Base-by-base conservation (phyloP, 495 filamentous ascomycete species). In the Penicillium macrosclerotiorum region DNA sequence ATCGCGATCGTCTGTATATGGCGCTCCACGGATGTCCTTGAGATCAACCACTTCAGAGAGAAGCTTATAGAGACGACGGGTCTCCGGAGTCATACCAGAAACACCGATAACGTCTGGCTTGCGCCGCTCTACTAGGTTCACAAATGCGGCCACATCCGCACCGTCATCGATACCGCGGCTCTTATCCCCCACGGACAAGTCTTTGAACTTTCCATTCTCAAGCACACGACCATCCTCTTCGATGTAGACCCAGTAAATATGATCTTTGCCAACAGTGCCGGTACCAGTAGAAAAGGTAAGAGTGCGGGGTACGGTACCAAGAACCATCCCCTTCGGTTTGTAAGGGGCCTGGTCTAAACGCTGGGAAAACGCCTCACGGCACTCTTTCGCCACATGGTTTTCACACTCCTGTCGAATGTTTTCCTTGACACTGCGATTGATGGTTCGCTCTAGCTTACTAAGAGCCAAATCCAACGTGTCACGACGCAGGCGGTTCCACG, bases 321-420 rank as follows among this genome's bases (percentile, higher is more conserved):
- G 71, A 8, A 86, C 74, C 83, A 95, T 87, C n/a, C 90, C 92
- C 64, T 89, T 89, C 12, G 94, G 91, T 57, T 96, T 95, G 67
- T 91, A 90, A 2, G 93, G 92, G 9, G 93, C 90, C 66, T 98
- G 93, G 61, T 98, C 94, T 24, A 98, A 81, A 55, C 85, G 84
- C 68, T 86, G 86, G 16, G 81, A 84, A 63, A 88, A 98, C 37
- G 86, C 82, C 43, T 92, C 86, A 9, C 91, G 86, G 57, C 89
- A 94, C 18, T 81, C 76, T 44, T 82, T 85, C 24, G 88, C 81
- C 35, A 98, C 78, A 48, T 87, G 80, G 47, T 95, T 90, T 61
- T 98, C 93, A 58, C 93, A 97, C 49, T 90, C 88, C 8, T 85
- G 89, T 49, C 88, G 83, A 40, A 98, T 74, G 43, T 86, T 90